Evolutionary conservation across 176 grass and related monocot genomes (phyloP).

Genomic region (Aegilops bicornis): DNA sequence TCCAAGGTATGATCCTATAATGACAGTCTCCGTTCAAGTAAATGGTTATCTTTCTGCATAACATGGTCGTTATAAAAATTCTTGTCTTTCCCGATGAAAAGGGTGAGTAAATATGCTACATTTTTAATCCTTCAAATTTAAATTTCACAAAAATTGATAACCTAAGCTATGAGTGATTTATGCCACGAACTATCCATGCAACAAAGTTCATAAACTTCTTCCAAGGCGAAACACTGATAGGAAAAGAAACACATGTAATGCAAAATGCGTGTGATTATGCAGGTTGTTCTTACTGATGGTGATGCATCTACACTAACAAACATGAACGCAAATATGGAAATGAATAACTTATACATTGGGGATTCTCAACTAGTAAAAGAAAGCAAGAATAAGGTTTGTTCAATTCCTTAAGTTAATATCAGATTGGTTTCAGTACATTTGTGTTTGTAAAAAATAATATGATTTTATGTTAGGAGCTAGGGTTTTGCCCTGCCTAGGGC

Average conservation of each 20-base stretch:
- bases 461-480: not conserved
- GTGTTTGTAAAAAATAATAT: not conserved
- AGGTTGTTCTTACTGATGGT: slow-evolving; percentile 95
- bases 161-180: not conserved
- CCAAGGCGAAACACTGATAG: not conserved
- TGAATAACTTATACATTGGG: slow-evolving; percentile 43
- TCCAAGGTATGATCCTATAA: slow-evolving; percentile 65
- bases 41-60: not conserved
- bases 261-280: slow-evolving; percentile 12
- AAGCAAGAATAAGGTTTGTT: slow-evolving; percentile 42
- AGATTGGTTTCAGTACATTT: not conserved
- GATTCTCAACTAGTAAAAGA: not conserved
- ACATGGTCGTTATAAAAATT: not conserved
- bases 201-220: slow-evolving; percentile 9
- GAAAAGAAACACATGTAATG: not conserved
- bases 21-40: slow-evolving; percentile 5
- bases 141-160: not conserved
- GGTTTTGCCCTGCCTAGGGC: too few relatives aligned
- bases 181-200: not conserved
- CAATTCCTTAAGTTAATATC: not conserved
- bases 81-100: not conserved
- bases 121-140: not conserved
- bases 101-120: not conserved
- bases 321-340: slow-evolving; percentile 83
- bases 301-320: slow-evolving; percentile 69